Evolutionary conservation across 2,329 filamentous ascomycete species (phyloP), one percentile per base, ranked within the genome.

Genomic region (Cordyceps javanica): DNA sequence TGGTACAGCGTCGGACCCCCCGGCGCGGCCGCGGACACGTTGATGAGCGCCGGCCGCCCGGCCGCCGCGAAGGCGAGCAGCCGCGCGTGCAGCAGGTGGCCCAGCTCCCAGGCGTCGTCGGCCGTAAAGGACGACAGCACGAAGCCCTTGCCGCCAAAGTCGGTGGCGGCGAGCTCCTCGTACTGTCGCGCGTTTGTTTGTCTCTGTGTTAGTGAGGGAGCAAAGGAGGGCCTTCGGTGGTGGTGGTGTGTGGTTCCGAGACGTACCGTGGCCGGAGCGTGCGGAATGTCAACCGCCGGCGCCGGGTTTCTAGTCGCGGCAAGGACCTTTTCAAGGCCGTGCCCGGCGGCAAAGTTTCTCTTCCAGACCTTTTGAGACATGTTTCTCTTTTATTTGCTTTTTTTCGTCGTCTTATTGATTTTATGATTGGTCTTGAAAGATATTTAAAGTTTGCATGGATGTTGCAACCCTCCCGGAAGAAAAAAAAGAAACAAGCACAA

Each of bases 1-100:
- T 91, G 88, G 76, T 91, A 93, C 21, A 93, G 72, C 1, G 83
- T 75, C 64, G 88, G 86, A n/a, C 63, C 70, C 72, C 19, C 39
- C 39, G 7, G 39, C 66, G 82, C 80, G 58, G 82, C 75, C n/a
- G 86, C 77, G 32, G 80, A 75, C 70, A 90, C 88, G 66, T 82
- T 82, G 65, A 90, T 82, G 34, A 89, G 73, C 0, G 85, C 78
- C 46, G 78, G 77, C 39, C 39, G 39, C 11, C 3, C 23, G 8
- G 60, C 55, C 9, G 64, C 36, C 8, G 77, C 66, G 58, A 82
- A 76, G 6, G 19, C n/a, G 79, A 75, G 30, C 8, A 89, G 80
- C n/a, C 85, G 79, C 39, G 78, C 80, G 64, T 86, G 82, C 26
- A 90, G 78, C 21, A 85, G 79, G 61, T 80, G 79, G 59, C 87